Percentiles rank a stretch among this genome's conserved stretches.
These are phyloP conservation scores for Candida coquimbonensis DNA, from an alignment of 805 yeast genomes.

Conservation along the genomic window DNA sequence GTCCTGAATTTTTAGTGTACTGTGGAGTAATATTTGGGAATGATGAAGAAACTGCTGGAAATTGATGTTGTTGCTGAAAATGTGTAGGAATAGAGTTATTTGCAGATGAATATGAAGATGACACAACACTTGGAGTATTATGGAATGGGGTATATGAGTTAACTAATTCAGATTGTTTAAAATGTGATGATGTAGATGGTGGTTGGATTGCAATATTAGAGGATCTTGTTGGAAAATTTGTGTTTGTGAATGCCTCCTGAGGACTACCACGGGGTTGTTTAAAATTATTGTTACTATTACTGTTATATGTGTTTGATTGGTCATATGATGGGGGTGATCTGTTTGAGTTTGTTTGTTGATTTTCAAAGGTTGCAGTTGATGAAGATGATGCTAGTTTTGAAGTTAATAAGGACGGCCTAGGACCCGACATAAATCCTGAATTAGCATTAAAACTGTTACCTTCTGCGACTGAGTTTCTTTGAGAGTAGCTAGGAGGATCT, in stretches of 20 bases:
- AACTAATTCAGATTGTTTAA: constrained; percentile 18
- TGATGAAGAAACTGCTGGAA: constrained; percentile 10
- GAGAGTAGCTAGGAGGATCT: constrained; percentile 19
- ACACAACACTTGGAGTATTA: constrained; percentile 42
- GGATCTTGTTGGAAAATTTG: constrained; percentile 10
- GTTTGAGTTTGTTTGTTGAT: constrained; percentile 7
- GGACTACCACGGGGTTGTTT: constrained; percentile 1
- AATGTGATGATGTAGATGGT: constrained; percentile 24
- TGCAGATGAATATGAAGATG: constrained; percentile 36
- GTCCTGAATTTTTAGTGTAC: background rate
- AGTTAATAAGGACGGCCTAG: constrained; percentile 25
- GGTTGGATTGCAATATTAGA: constrained; percentile 21
- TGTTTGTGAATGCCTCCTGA: background rate
- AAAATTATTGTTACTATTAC: too few species aligned
- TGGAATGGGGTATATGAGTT: constrained; percentile 31
- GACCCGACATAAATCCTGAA: constrained; percentile 5
- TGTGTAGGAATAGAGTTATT: constrained; percentile 20
- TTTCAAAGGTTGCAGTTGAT: background rate
- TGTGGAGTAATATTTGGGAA: constrained; percentile 5
- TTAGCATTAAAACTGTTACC: constrained; percentile 1
- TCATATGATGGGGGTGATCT: constrained; percentile 4
- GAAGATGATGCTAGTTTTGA: constrained; percentile 25
- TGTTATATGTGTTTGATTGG: background rate
- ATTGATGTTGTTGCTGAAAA: constrained; percentile 9
- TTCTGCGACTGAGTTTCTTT: constrained; percentile 7